phyloP scores from a whole-genome alignment of 805 yeast genomes.

The Aciculoconidium aculeatum region DNA sequence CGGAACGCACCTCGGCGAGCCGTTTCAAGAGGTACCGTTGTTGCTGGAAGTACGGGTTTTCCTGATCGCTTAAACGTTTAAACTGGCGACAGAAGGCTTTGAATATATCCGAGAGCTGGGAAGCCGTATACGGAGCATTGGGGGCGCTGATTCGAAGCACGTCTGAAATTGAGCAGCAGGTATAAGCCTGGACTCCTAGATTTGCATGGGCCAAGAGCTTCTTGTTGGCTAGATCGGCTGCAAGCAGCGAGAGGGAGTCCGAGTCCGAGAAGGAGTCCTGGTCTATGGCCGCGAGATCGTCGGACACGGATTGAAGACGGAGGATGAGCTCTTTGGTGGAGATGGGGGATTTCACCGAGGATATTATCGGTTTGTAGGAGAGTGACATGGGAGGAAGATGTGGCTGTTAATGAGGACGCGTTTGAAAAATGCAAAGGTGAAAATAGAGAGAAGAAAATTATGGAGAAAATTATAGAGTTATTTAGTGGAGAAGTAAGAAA shows the following conservation, averaged over 20 bases:
- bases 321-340: slow-evolving; percentile 55
- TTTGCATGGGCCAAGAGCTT: slow-evolving; percentile 60
- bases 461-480: too few relatives aligned
- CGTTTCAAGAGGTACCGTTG: slow-evolving; percentile 60
- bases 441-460: too few relatives aligned
- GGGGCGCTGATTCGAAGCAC: slow-evolving; percentile 78
- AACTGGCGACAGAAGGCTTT: slow-evolving; percentile 61
- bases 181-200: slow-evolving; percentile 60
- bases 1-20: slow-evolving; percentile 69
- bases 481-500: too few relatives aligned
- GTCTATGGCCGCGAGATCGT: slow-evolving; percentile 56
- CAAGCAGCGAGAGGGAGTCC: slow-evolving; percentile 33
- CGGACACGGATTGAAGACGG: slow-evolving; percentile 52
- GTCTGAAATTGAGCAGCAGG: slow-evolving; percentile 72
- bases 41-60: slow-evolving; percentile 57
- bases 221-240: slow-evolving; percentile 48
- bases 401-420: too few relatives aligned
- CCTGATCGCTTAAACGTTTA: slow-evolving; percentile 45
- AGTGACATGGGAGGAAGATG: too few relatives aligned
- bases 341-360: slow-evolving; percentile 53
- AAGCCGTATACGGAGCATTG: slow-evolving; percentile 76
- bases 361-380: slow-evolving; percentile 46
- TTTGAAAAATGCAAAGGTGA: too few relatives aligned
- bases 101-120: slow-evolving; percentile 60
- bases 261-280: slow-evolving; percentile 50